Base-by-base conservation (phyloP, 768 basidiomycete species). In the Obba rivulosa region DNA sequence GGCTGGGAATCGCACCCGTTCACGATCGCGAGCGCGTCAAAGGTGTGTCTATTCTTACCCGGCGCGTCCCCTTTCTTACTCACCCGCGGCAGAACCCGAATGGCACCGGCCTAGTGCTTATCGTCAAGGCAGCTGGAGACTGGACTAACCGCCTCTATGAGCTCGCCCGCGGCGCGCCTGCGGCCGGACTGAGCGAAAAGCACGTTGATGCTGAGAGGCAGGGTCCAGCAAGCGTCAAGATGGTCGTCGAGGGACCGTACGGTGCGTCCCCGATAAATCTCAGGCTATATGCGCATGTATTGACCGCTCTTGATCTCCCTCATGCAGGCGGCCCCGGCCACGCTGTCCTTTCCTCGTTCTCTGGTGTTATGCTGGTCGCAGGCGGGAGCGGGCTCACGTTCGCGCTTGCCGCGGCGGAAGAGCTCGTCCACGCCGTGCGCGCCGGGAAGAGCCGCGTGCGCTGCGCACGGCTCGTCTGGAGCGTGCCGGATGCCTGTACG, bases 341-440 rank as follows among this genome's bases (percentile, higher is more conserved):
- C 53, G 66, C 70, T 0, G 56, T 83, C 16, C 68, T 75, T 45
- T 59, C 70, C 1, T 72, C 71, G 36, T 82, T 74, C 65, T 75
- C 79, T 0, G 72, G 74, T 0, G 74, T 78, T 10, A 51, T 83
- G 50, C 69, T 85, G 50, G 62, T 82, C 36, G 77, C 76, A 4
- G 82, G 80, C 9, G 83, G 83, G 9, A 76, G 75, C 18, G 83
- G 83, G 3, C 76, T 85, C 61, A 76, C 83, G 0, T 80, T 78
- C 55, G 69, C 71, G 2, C 69, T 83, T 20, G 61, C 69, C 14
- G 60, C 73, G n/a, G 70, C 79, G 5, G 72, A 76, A 31, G 79
- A 83, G 53, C 64, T 84, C n/a, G 58, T 82, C 34, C 62, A 64
- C 55, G 63, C 67, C 48, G 65, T 62, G 52, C 41, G 61, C 45